phyloP scores from a whole-genome alignment of 495 filamentous ascomycete genomes.

The Tuber melanosporum region DNA sequence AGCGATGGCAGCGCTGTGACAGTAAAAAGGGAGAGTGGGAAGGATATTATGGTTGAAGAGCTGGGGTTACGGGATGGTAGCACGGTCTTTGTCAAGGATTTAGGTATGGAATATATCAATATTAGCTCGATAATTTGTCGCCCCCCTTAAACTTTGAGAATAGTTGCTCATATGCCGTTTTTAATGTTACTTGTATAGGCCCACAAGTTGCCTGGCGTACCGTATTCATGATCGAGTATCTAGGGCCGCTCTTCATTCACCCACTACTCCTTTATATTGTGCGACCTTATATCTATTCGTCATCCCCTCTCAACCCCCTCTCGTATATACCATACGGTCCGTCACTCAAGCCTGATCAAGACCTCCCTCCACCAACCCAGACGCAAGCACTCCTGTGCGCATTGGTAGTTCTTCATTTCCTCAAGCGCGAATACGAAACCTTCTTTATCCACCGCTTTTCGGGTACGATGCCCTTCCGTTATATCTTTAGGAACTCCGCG shows the following conservation, averaged over 20 bases:
- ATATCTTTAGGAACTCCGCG: slow-evolving; percentile 83
- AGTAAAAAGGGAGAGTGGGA: slow-evolving; percentile 57
- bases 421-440: slow-evolving; percentile 93
- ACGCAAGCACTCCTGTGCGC: slow-evolving; percentile 64
- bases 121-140: neutral
- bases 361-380: slow-evolving; percentile 46
- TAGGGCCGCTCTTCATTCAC: slow-evolving; percentile 90
- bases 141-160: neutral
- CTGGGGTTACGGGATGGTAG: slow-evolving; percentile 61
- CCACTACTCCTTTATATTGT: slow-evolving; percentile 60
- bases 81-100: slow-evolving; percentile 82
- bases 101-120: slow-evolving; percentile 56
- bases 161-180: neutral
- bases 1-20: slow-evolving; percentile 63
- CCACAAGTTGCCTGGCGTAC: slow-evolving; percentile 89
- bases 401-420: slow-evolving; percentile 73
- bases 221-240: slow-evolving; percentile 91
- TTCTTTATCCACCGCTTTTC: slow-evolving; percentile 94
- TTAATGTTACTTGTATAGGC: slow-evolving; percentile 49
- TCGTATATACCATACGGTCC: slow-evolving; percentile 44
- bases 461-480: slow-evolving; percentile 80
- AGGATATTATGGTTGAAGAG: slow-evolving; percentile 56
- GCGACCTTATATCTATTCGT: slow-evolving; percentile 66
- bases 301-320: slow-evolving; percentile 45
- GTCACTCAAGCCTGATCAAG: slow-evolving; percentile 42